phyloP scores from a whole-genome alignment of 805 yeast genomes.

The Metschnikowia gruessii region DNA sequence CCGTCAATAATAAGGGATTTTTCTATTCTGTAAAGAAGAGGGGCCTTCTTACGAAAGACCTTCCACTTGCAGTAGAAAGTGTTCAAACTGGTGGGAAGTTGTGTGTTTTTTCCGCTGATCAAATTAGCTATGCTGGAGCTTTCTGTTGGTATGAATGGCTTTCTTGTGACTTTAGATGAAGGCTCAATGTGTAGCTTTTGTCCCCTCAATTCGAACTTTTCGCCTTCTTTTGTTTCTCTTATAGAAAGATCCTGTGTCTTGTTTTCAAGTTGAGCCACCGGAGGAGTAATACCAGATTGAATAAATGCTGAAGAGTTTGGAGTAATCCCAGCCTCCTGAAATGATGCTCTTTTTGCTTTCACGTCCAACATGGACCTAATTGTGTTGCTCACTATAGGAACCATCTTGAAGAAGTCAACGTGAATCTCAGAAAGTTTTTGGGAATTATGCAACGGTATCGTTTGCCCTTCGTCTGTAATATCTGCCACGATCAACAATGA shows the following conservation, averaged over 20 bases:
- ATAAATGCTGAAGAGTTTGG: slow-evolving; percentile 27
- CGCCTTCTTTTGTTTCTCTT: neutral
- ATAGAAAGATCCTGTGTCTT: slow-evolving; percentile 11
- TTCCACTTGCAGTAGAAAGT: slow-evolving; percentile 78
- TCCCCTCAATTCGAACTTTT: neutral
- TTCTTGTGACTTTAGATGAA: neutral
- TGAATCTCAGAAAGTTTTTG: slow-evolving; percentile 9
- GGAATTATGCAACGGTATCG: slow-evolving; percentile 10
- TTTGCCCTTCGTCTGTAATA: neutral
- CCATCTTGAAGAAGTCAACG: slow-evolving; percentile 21
- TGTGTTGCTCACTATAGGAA: slow-evolving; percentile 14
- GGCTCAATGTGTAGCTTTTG: neutral
- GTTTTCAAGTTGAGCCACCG: slow-evolving; percentile 21
- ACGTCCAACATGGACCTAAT: slow-evolving; percentile 17
- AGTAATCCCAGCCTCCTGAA: slow-evolving; percentile 26
- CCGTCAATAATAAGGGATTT: slow-evolving; percentile 88
- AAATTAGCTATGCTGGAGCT: slow-evolving; percentile 21
- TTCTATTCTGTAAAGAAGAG: slow-evolving; percentile 76
- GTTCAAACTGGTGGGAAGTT: slow-evolving; percentile 35
- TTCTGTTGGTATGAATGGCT: neutral
- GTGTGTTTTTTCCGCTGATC: slow-evolving; percentile 10
- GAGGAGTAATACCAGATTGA: slow-evolving; percentile 25
- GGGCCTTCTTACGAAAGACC: slow-evolving; percentile 86
- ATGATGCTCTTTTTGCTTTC: slow-evolving; percentile 10
- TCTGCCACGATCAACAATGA: slow-evolving; percentile 4